A percentile compares a stretch with the other conserved stretches of the same genome.
phyloP scores from a whole-genome alignment of 179 eudicot genomes.

The Amaranthus tricolor region DNA sequence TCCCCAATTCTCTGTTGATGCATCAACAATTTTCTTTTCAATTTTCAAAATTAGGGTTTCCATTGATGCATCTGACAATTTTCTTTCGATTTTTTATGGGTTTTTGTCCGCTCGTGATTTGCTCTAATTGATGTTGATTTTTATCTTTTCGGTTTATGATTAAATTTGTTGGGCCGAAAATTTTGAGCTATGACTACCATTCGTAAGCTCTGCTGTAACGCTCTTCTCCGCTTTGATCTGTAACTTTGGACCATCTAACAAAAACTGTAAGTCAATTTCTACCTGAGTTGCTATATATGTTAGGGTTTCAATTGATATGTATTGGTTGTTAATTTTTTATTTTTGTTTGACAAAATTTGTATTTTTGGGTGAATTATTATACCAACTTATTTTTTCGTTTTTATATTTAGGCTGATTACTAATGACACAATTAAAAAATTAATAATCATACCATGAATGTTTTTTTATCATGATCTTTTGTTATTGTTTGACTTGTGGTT shows the following conservation, averaged over 20 bases:
- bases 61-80: neutral
- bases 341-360: neutral
- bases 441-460: no score
- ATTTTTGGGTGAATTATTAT: no score
- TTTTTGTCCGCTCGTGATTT: neutral
- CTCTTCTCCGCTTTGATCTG: conserved; percentile 80
- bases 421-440: no score
- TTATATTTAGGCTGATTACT: no score
- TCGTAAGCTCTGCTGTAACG: conserved; percentile 87
- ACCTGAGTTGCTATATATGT: neutral
- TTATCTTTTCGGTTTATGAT: neutral
- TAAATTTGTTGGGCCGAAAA: no score
- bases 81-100: neutral
- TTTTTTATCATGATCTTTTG: no score
- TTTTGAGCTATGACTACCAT: conserved; percentile 47
- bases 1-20: neutral
- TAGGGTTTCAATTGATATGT: neutral
- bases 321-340: no score
- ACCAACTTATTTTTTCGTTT: no score
- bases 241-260: conserved; percentile 89
- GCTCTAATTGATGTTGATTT: neutral
- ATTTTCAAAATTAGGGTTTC: neutral
- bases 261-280: conserved; percentile 63
- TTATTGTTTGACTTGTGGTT: no score
- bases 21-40: no score